A percentile compares a stretch with the other conserved stretches of the same genome.
phyloP scores from a whole-genome alignment of 257 asterid species.

The Salvia hispanica region DNA sequence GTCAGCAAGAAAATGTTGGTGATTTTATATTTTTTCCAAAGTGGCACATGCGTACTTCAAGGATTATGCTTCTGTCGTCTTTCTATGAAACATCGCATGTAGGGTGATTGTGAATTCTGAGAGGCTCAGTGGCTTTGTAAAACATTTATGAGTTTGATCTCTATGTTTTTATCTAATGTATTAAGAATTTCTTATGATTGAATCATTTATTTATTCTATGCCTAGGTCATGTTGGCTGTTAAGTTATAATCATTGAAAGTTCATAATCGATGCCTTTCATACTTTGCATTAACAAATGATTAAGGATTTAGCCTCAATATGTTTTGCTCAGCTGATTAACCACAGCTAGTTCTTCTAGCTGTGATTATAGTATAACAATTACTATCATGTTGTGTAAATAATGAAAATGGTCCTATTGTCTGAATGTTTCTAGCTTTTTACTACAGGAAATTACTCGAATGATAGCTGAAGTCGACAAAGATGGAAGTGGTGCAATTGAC shows the following conservation, averaged over 20 bases:
- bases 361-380: not conserved
- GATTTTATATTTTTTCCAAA: constrained; percentile 13
- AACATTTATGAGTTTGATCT: not conserved
- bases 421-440: constrained; percentile 17
- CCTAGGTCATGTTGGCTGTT: not conserved
- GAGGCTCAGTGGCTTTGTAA: not conserved
- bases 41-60: not conserved
- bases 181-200: not conserved
- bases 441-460: constrained; percentile 76
- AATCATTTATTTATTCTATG: not conserved
- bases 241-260: constrained; percentile 6
- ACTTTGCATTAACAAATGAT: not conserved
- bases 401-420: constrained; percentile 19
- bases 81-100: too few relatives aligned
- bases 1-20: not conserved
- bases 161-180: constrained; percentile 3
- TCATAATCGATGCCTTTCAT: constrained; percentile 4
- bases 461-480: constrained; percentile 96
- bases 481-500: constrained; percentile 95
- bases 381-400: constrained; percentile 14
- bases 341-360: not conserved
- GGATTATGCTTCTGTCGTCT: not conserved
- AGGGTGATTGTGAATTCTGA: too few relatives aligned
- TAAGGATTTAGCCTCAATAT: not conserved
- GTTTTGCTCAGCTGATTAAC: too few relatives aligned